Evolutionary conservation across 2,329 filamentous ascomycete species (phyloP).

Genomic region (Lasiodiplodia hormozganensis): DNA sequence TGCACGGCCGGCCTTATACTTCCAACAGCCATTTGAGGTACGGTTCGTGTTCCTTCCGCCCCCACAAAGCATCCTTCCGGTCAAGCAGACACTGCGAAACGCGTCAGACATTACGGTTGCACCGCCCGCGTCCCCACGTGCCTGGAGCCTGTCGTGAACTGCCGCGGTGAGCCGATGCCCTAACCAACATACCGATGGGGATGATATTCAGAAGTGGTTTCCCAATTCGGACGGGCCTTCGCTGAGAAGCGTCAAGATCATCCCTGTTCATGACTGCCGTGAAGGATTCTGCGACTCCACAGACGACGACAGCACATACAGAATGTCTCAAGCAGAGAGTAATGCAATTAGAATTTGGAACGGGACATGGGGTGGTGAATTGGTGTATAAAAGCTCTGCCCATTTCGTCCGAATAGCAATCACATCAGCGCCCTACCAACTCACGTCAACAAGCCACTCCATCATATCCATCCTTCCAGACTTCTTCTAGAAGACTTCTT

Average conservation of each 20-base stretch:
- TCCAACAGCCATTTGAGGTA: neutral
- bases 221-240: neutral
- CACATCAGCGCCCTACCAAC: neutral
- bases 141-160: neutral
- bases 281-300: neutral
- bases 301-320: neutral
- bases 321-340: neutral
- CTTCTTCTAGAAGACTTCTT: neutral
- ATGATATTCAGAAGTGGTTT: neutral
- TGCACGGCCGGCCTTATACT: neutral
- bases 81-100: neutral
- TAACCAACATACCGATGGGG: neutral
- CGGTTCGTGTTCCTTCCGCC: neutral
- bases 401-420: neutral
- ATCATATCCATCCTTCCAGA: neutral
- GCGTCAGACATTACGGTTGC: neutral
- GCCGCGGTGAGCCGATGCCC: neutral
- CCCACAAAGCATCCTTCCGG: neutral
- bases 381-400: neutral
- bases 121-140: neutral
- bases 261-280: neutral
- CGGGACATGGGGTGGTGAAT: neutral
- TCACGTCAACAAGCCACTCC: neutral
- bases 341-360: neutral
- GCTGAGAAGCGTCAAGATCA: neutral